Conservation (phyloP, 179 eudicot species). For the Heliamphora pulchella region DNA sequence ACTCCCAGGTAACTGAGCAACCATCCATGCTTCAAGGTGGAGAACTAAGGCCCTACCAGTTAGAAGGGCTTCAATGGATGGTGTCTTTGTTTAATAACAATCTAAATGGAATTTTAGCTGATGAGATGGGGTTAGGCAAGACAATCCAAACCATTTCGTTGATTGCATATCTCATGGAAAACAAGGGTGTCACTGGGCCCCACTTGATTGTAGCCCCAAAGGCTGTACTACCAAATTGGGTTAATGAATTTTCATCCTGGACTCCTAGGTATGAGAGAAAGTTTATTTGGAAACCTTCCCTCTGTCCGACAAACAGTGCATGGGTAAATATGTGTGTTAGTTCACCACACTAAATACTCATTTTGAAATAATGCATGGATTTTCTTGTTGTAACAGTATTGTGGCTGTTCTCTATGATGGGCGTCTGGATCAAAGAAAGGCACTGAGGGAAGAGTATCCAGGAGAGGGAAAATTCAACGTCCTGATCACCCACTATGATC, state of each 20-base stretch:
- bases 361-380: conserved; percentile 3
- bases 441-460: conserved; percentile 74
- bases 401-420: conserved; percentile 89
- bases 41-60: conserved; percentile 87
- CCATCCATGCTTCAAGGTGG: conserved; percentile 98
- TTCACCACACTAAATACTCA: not conserved
- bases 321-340: not conserved
- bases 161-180: conserved; percentile 84
- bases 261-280: conserved; percentile 64
- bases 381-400: conserved; percentile 48
- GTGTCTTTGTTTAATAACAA: conserved; percentile 91
- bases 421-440: conserved; percentile 70
- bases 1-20: conserved; percentile 83
- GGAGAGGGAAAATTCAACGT: conserved; percentile 84
- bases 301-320: not conserved
- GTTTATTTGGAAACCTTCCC: conserved; percentile 4
- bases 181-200: conserved; percentile 89
- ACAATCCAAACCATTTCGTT: conserved; percentile 93
- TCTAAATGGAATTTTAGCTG: conserved; percentile 95
- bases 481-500: conserved; percentile 90
- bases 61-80: conserved; percentile 99
- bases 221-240: conserved; percentile 97
- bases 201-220: conserved; percentile 98
- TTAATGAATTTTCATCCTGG: conserved; percentile 79
- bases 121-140: conserved; percentile 99